These are phyloP conservation scores for Dioscorea dumetorum DNA, from an alignment of 106 monocot genomes.

Conservation along the genomic window DNA sequence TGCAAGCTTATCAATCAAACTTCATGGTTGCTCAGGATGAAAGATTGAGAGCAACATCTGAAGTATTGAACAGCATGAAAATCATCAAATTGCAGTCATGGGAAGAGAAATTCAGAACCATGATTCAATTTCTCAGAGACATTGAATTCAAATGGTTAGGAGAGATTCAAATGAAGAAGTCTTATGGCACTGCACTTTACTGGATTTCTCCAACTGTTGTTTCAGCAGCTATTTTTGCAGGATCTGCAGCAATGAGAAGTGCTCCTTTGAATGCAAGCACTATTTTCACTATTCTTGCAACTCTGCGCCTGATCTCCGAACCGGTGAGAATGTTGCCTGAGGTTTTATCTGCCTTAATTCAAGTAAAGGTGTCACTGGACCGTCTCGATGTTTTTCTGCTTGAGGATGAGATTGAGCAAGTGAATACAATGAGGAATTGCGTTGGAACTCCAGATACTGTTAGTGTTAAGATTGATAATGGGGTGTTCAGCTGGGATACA, in stretches of 20 bases:
- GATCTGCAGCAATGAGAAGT: conserved; percentile 28
- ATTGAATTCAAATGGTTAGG: conserved; percentile 64
- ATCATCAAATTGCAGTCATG: conserved; percentile 86
- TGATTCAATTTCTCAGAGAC: conserved; percentile 40
- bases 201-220: conserved; percentile 76
- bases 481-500: conserved; percentile 52
- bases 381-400: conserved; percentile 59
- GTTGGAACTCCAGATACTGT: conserved; percentile 1
- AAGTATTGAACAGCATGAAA: conserved; percentile 70
- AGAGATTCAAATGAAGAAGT: conserved; percentile 50
- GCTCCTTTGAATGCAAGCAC: conserved; percentile 61
- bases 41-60: conserved; percentile 61
- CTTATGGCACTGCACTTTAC: conserved; percentile 52
- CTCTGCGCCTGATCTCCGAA: conserved; percentile 56
- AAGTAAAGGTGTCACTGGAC: conserved; percentile 66
- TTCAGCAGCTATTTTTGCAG: conserved; percentile 59
- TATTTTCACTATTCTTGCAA: conserved; percentile 67
- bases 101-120: conserved; percentile 59
- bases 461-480: conserved; percentile 19
- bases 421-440: conserved; percentile 17
- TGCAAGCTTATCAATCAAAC: conserved; percentile 50
- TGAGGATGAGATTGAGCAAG: conserved; percentile 68
- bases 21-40: conserved; percentile 78
- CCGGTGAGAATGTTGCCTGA: conserved; percentile 84
- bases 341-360: conserved; percentile 58